Conservation (phyloP, 257 asterid genomes). For the Gentiana macrophylla region DNA sequence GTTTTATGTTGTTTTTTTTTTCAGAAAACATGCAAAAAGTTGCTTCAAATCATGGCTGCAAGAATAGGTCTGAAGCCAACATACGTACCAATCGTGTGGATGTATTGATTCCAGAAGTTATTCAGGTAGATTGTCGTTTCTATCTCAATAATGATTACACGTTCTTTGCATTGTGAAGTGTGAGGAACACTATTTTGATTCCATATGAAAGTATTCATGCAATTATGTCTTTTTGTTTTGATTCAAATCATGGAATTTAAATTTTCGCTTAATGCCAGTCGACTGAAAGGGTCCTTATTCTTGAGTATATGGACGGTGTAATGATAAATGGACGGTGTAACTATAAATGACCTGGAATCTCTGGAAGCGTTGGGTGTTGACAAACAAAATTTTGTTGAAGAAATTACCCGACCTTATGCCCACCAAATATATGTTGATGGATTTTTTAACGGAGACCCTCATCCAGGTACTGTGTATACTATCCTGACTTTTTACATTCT, state of each 20-base stretch:
- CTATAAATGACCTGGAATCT: constrained; percentile 70
- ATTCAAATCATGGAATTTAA: not conserved
- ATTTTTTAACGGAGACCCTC: constrained; percentile 98
- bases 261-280: constrained; percentile 36
- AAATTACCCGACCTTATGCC: constrained; percentile 96
- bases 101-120: constrained; percentile 87
- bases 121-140: constrained; percentile 43
- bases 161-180: not conserved
- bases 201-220: not conserved
- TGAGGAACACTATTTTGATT: not conserved
- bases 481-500: no score
- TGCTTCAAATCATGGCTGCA: constrained; percentile 68
- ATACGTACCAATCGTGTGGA: constrained; percentile 52
- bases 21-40: constrained; percentile 76
- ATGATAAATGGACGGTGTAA: no score
- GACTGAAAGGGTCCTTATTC: constrained; percentile 76
- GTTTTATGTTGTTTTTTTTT: no score
- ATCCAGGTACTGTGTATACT: constrained; percentile 55
- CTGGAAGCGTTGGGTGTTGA: constrained; percentile 72
- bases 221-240: no score
- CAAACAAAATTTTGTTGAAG: constrained; percentile 89
- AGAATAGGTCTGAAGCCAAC: no score
- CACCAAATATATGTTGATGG: constrained; percentile 97
- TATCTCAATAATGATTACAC: not conserved
- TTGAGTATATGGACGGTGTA: constrained; percentile 97